Evolutionary conservation across 2,329 filamentous ascomycete genomes (phyloP), one percentile per base, ranked within the genome.

Genomic region (Ophiostoma perfectum): DNA sequence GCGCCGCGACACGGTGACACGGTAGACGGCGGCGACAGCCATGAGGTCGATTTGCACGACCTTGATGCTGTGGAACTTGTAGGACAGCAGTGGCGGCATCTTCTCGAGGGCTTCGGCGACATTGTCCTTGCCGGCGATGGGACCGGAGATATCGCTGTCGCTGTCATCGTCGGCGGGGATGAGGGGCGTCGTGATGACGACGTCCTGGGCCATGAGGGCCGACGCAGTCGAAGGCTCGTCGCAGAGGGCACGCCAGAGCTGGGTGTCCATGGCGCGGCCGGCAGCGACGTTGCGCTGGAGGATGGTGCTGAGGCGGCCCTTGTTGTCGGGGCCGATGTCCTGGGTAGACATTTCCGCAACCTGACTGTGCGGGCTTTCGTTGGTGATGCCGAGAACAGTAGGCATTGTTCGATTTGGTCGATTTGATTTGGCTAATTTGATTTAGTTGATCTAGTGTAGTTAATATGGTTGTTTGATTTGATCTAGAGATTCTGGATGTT

Each of bases 11-110:
- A 75, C 72, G 9, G 72, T 72, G 62, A 73, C 72, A 67, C 75
- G 74, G 70, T 78, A 79, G 60, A 78, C 74, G 68, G 76, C 67
- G 9, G 75, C 72, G 9, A 79, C 76, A 3, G 77, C 76, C 78
- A 79, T 79, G 39, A 79, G 70, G 60, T 76, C 78, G 27, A 78
- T 75, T 75, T 79, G 77, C 49, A 77, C 76, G n/a, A 78, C 76
- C 27, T 77, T 71, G 65, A 75, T 74, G 3, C 74, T 74, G 64
- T 75, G 75, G 70, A 79, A 77, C 67, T 74, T 69, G 71, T 75
- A 79, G 36, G 75, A 74, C 7, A 74, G 71, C 70, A 73, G 74
- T 8, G 72, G 72, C 69, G 74, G 73, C 68, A 72, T 74, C 41
- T 73, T 69, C 52, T 74, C 71, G 27, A 79, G 72, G 36, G 73